Base-by-base conservation (phyloP, 2,329 filamentous ascomycete genomes). In the Tolypocladium nubicola region DNA sequence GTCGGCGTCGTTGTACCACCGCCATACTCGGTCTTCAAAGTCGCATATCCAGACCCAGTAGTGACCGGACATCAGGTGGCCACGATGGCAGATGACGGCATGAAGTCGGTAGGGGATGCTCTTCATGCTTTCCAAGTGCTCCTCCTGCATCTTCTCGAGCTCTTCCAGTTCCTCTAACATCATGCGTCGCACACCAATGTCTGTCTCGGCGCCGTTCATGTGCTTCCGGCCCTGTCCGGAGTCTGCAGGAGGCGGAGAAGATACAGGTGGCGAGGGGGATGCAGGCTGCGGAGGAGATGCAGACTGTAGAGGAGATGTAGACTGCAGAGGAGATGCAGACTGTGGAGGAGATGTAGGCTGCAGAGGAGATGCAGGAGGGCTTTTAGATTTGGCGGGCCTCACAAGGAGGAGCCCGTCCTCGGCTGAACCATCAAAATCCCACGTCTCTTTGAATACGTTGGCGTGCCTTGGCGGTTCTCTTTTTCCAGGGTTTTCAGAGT, bases 11-110 rank as follows among this genome's bases (percentile, higher is more conserved):
- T 99, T 99, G 77, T 97, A 99, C 67, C 89, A 90, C 58, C 91
- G 86, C 92, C 94, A 99, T 23, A 92, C 77, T 47, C 83, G 81
- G 52, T 84, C 82, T 62, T 86, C 82, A 70, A 96, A 96, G 73
- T 97, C 94, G 67, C 86, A 89, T 61, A 99, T 95, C 81, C 92
- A 97, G 50, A 97, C 90, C 87, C 90, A 97, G 74, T 97, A 99
- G 71, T 99, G 94, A 0, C 94, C 94, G 52, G 86, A 86, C 50
- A 79, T 81, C 45, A 86, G 79, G 63, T 79, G 77, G 38, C 89
- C 89, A 23, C 88, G 86, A 69, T 99, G 94, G 65, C 96, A 93
- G 67, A 99, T 96, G 38, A 97, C 88, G 0, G 93, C 90, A 64
- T 97, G 92, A 5, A 99, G 81, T 16, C 84, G 84, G 70, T 97